Conservation (phyloP, 805 yeast genomes). For the Starmerella vitae region DNA sequence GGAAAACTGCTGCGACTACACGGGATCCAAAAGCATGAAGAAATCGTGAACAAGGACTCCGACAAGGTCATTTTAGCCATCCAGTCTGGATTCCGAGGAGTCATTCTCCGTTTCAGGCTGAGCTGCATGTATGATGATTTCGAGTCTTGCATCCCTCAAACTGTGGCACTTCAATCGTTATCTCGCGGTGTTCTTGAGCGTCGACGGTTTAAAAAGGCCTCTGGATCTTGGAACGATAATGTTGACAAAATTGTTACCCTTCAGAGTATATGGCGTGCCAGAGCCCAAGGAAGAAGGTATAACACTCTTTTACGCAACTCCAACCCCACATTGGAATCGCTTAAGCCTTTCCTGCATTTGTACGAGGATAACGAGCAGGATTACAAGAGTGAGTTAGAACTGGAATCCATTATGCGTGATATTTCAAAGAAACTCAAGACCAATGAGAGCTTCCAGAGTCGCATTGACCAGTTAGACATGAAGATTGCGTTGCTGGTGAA, state of each 20-base stretch:
- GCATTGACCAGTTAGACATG: slow-evolving; percentile 61
- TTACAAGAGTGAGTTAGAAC: slow-evolving; percentile 56
- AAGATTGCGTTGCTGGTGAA: slow-evolving; percentile 66
- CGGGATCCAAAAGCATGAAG: slow-evolving; percentile 3
- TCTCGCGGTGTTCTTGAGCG: slow-evolving; percentile 27
- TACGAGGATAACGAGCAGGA: slow-evolving; percentile 61
- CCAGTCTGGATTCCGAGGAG: slow-evolving; percentile 30
- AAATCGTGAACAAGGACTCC: background rate
- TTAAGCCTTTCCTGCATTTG: slow-evolving; percentile 61
- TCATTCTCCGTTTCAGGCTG: slow-evolving; percentile 26
- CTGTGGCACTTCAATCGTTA: slow-evolving; percentile 26
- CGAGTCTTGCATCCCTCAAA: slow-evolving; percentile 24
- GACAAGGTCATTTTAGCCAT: slow-evolving; percentile 21
- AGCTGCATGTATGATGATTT: slow-evolving; percentile 26
- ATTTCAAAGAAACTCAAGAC: slow-evolving; percentile 56
- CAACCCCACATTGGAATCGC: slow-evolving; percentile 67
- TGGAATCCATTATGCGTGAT: slow-evolving; percentile 52
- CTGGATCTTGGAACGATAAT: slow-evolving; percentile 42
- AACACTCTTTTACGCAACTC: slow-evolving; percentile 50
- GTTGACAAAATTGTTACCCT: slow-evolving; percentile 49
- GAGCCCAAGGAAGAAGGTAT: slow-evolving; percentile 59
- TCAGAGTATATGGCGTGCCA: slow-evolving; percentile 61
- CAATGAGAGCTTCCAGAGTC: slow-evolving; percentile 59
- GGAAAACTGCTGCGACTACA: slow-evolving; percentile 31
- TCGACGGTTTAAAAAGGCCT: slow-evolving; percentile 20